Conservation (phyloP, 257 asterid genomes). For the Scutellaria baicalensis region DNA sequence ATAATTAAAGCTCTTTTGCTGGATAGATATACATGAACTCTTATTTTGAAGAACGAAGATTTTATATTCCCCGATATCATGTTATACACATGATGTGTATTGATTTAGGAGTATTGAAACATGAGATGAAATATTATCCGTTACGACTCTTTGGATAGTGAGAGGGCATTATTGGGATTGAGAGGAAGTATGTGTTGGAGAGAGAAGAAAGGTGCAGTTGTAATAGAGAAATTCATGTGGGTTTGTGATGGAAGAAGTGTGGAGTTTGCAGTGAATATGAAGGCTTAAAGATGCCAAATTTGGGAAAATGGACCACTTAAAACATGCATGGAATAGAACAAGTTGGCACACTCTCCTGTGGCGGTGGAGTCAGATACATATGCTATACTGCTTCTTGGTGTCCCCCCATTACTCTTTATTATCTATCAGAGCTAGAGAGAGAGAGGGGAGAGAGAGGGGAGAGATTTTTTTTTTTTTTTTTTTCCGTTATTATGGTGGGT, state of each 20-base stretch:
- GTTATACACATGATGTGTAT: no score
- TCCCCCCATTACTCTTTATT: conserved; percentile 44
- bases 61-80: no score
- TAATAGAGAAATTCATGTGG: background rate
- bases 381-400: background rate
- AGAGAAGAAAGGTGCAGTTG: background rate
- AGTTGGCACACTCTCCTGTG: background rate
- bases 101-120: no score
- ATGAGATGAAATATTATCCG: no score
- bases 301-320: conserved; percentile 30
- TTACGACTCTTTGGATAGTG: background rate
- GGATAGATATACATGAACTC: no score
- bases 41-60: no score
- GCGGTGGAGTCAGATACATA: conserved; percentile 21
- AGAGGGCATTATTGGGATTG: background rate
- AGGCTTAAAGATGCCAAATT: background rate
- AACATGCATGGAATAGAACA: conserved; percentile 24
- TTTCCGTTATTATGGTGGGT: no score
- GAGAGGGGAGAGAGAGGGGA: background rate
- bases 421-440: background rate
- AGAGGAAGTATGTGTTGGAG: background rate
- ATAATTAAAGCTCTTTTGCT: no score
- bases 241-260: background rate
- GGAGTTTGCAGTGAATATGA: background rate
- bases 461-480: no score